Conservation (phyloP, 176 grass and related monocot species). For the Eragrostis nindensis region DNA sequence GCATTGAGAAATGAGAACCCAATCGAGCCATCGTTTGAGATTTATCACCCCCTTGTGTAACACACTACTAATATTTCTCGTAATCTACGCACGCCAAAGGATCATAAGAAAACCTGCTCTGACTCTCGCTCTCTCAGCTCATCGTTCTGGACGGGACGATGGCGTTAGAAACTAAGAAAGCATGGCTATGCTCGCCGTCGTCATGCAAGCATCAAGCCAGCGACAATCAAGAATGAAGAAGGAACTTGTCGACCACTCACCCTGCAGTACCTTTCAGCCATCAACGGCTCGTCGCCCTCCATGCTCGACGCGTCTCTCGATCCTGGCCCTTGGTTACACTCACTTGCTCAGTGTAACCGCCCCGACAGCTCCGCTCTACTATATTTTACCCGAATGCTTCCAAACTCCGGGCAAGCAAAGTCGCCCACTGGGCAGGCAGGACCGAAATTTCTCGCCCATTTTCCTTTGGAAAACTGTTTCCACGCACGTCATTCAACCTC, state of each 20-base stretch:
- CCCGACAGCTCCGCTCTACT: neutral
- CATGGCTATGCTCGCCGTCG: no score
- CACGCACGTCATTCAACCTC: no score
- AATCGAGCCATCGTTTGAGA: no score
- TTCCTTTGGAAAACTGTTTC: neutral
- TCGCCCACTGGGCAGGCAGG: neutral
- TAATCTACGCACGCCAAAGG: no score
- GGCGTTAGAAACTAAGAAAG: no score
- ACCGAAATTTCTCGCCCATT: neutral
- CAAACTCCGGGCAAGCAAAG: slow-evolving; percentile 4
- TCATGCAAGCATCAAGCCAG: neutral
- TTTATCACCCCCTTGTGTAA: no score
- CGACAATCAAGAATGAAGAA: neutral
- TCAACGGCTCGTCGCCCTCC: neutral
- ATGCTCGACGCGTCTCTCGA: neutral
- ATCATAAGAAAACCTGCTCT: no score
- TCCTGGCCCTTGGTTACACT: neutral
- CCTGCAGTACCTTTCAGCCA: neutral
- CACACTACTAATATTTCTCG: no score
- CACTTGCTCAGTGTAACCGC: neutral
- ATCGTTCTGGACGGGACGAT: no score
- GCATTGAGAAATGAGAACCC: no score
- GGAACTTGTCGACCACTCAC: neutral
- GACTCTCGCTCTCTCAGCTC: no score
- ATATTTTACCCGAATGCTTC: neutral